phyloP scores from a whole-genome alignment of 176 grass and related monocot genomes.

The Hyparrhenia diplandra region DNA sequence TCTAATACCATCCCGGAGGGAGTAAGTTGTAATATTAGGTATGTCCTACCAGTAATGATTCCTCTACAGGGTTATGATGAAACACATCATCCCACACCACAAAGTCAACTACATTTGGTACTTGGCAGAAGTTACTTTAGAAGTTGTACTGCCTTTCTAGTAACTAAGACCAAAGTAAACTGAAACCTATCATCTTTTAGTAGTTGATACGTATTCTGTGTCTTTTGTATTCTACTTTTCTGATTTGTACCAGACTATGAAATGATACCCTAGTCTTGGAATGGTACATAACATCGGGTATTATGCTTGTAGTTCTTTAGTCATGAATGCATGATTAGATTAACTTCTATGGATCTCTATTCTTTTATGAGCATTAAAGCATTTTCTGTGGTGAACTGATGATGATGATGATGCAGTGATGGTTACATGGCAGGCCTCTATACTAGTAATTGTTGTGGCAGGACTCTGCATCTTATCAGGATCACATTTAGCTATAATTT shows the following conservation, averaged over 20 bases:
- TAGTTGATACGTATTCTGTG: background rate
- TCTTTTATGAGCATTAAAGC: background rate
- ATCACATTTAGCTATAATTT: background rate
- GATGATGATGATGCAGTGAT: constrained; percentile 15
- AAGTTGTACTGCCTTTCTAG: constrained; percentile 38
- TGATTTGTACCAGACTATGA: background rate
- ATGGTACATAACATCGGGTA: background rate
- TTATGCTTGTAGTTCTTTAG: constrained; percentile 11
- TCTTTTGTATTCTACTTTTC: background rate
- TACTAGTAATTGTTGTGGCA: background rate
- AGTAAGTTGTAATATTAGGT: constrained; percentile 34
- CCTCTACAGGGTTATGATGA: constrained; percentile 39
- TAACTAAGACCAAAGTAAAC: constrained; percentile 19
- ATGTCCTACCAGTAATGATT: constrained; percentile 62
- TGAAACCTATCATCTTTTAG: no score
- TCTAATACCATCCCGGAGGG: no score
- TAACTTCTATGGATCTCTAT: background rate
- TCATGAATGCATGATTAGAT: background rate
- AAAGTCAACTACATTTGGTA: constrained; percentile 57
- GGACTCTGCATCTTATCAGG: constrained; percentile 10
- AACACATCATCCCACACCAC: constrained; percentile 34
- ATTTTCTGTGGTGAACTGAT: background rate
- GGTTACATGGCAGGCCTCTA: background rate
- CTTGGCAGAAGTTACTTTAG: constrained; percentile 36
- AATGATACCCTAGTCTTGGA: constrained; percentile 1